Base-by-base conservation (phyloP, 140 eudicot species). In the Bidens hawaiensis region DNA sequence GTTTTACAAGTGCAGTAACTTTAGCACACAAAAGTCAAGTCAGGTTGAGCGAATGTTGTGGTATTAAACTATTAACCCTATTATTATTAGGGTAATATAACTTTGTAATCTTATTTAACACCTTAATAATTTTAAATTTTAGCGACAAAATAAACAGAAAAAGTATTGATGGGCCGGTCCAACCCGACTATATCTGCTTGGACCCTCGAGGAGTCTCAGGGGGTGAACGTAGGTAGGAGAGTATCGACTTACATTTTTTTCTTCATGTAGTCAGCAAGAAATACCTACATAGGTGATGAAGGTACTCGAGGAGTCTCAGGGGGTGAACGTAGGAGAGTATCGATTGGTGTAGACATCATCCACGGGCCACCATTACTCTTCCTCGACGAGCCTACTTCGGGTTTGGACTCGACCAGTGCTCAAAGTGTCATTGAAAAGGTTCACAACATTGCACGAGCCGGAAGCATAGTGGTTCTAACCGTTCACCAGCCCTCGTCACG, bases 341-440 rank as follows among this genome's bases (percentile, higher is more conserved):
- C 94, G 17, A 85, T 85, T 31, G 94, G 89, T 3, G 89, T 82
- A 27, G 94, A 85, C 64, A 82, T 85, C 24, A 85, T 85, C 47
- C 94, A 85, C 16, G 86, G 86, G 47, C 94, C 94, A 1, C 63
- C 86, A 6, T 67, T 85, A n/a, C 83, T 85, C 15, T 81, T 85
- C 62, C 81, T 85, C 30, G 94, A 85, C 48, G 94, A 85, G 79
- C 94, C 94, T 0, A 85, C 94, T 42, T 85, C 94, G 1, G 94
- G 94, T 28, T 68, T 85, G 30, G 94, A 85, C 78, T 81, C 88
- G 46, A 79, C 89, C 24, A 81, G 86, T 58, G 94, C 89, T 34
- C 85, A 78, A 40, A 82, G 89, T 24, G 89, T 85, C 43, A 82
- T 85, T 26, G 94, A 85, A 68, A 85, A 81, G 69, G 88, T 85